Base-by-base conservation (phyloP, 768 basidiomycete genomes). In the Podaxis sp. region DNA sequence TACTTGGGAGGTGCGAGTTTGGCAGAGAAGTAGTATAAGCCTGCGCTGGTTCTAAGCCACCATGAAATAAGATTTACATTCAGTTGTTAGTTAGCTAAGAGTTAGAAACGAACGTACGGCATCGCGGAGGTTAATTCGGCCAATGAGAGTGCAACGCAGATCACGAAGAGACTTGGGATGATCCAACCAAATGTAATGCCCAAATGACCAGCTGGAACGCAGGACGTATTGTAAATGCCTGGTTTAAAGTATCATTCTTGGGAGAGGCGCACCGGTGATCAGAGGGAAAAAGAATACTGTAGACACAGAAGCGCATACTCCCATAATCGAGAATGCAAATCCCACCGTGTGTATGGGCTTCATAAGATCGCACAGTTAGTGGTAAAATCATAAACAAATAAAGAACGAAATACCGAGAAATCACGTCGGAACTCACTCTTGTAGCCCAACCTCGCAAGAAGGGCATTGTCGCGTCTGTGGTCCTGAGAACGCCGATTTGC, bases 11-110 rank as follows among this genome's bases (percentile, higher is more conserved):
- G 87, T 2, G 90, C 89, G 49, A 92, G 72, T 69, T 88, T 90
- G 0, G 89, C 87, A 2, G 89, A 87, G 72, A 90, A 91, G 71
- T 90, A 92, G 71, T 91, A 91, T 17, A 92, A 76, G 0, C 89
- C 90, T 6, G 90, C 89, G 65, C 89, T 91, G 24, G 90, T 92
- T 57, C 89, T 91, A 26, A 8, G 33, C 6, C 13, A 26, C 9
- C 13, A 51, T 11, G n/a, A 24, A n/a, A n/a, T 44, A 2, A 44
- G 42, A 15, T 44, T 15, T n/a, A 44, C 42, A 44, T 26, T 9
- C 48, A n/a, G 6, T 26, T 7, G 48, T 4, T 51, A 19, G 19
- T 51, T 13, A 26, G 48, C 5, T 39, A 36, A 17, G 28, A 30
- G 28, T n/a, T 48, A 2, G 36, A 24, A 28, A 46, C 26, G 4